These are phyloP conservation scores for Lithohypha guttulata DNA, from an alignment of 2,329 filamentous ascomycete species.

Conservation along the genomic window DNA sequence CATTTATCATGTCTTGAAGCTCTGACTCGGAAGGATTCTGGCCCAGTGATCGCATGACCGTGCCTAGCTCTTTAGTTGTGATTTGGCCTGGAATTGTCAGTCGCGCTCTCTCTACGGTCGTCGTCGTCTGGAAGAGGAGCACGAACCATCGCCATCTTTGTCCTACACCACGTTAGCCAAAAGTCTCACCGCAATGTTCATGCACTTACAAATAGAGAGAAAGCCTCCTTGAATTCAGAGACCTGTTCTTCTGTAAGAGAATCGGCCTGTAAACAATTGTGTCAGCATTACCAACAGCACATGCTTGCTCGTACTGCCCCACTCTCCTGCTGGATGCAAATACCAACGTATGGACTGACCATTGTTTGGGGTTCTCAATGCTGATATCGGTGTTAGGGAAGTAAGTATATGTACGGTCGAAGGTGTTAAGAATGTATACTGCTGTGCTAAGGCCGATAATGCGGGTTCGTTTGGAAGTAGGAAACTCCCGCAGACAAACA, in stretches of 20 bases:
- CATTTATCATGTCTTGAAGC: constrained; percentile 89
- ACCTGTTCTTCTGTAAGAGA: constrained; percentile 99
- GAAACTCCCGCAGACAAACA: no score
- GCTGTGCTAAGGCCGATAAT: no score
- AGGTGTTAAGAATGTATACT: no score
- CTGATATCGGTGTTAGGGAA: no score
- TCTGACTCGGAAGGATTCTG: constrained; percentile 86
- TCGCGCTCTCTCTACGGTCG: not conserved
- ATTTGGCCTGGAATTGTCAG: constrained; percentile 57
- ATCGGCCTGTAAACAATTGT: constrained; percentile 60
- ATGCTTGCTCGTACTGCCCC: constrained; percentile 2
- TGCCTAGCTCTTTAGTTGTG: constrained; percentile 81
- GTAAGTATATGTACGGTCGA: no score
- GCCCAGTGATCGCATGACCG: constrained; percentile 80
- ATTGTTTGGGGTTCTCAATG: no score
- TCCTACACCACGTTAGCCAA: constrained; percentile 45
- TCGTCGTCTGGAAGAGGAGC: not conserved
- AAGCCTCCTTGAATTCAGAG: constrained; percentile 99
- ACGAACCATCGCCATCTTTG: constrained; percentile 85
- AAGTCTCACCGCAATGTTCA: not conserved
- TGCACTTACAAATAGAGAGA: constrained; percentile 93
- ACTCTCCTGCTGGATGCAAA: no score
- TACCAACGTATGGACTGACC: no score
- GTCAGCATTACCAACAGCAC: constrained; percentile 22
- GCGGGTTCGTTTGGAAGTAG: no score